Base-by-base conservation (phyloP, 352 stramenopile species). In the Globisporangium yorkense region DNA sequence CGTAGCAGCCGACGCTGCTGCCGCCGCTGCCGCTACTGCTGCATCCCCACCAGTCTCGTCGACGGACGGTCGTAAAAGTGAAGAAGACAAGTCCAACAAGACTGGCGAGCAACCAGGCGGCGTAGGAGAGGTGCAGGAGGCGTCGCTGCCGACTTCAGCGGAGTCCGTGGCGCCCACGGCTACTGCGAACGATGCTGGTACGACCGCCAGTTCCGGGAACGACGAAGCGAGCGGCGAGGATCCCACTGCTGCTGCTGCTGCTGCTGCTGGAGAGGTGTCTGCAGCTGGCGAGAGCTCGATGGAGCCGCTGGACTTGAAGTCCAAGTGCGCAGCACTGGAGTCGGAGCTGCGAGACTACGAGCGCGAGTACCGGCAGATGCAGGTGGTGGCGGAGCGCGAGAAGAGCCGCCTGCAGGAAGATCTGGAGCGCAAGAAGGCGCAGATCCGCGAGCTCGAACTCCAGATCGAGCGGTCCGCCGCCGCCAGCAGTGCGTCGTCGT, bases 281-380 rank as follows among this genome's bases (percentile, higher is more conserved):
- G 65, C 70, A 20, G 67, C 70, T 4, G 70, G 70, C 0, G 70
- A 78, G 35, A 75, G 67, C 33, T 73, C 70, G 10, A 71, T 66
- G 44, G 65, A 88, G 51, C 74, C 75, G 18, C 46, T 78, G 33
- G 66, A 77, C 33, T 61, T 80, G 2, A 85, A 87, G 57, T 56
- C 63, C 9, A 79, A 75, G 39, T 89, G 79, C 58, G 58, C 65
- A 5, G 59, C 71, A 12, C 69, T 92, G 12, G 77, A 89, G 63
- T 70, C 74, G 20, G 74, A 92, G 33, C 61, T 88, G 18, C 70
- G 69, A 29, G 71, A 87, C 27, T 92, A 88, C 54, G 82, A 92
- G 56, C 85, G 76, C 54, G 77, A 89, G 55, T 89, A 84, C 29
- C 68, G 80, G 8, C 62, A 75, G 37, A 62, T 88, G 8, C 84